These are phyloP conservation scores for Salvia rosmarinus DNA, from an alignment of 257 asterid genomes.

Conservation along the genomic window DNA sequence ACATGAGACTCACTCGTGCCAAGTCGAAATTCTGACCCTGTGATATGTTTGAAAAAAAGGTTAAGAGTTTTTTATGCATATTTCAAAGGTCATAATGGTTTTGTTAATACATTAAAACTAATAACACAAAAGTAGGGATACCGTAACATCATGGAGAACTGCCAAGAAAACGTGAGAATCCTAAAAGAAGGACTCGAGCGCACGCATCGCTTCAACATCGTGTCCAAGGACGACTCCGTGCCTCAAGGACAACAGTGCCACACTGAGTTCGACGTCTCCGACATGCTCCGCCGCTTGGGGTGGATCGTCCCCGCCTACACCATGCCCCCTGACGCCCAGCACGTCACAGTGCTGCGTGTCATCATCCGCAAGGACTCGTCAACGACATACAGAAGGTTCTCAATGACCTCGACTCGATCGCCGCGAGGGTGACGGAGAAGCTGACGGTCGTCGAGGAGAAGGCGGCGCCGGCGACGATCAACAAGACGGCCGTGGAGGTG, in stretches of 20 bases:
- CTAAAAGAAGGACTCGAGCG: constrained; percentile 60
- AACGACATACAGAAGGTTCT: constrained; percentile 57
- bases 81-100: too few relatives aligned
- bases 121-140: constrained; percentile 48
- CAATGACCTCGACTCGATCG: constrained; percentile 70
- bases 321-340: constrained; percentile 84
- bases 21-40: too few relatives aligned
- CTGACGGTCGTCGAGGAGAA: constrained; percentile 26
- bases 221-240: constrained; percentile 74
- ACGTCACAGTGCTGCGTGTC: constrained; percentile 73
- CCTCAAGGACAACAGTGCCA: constrained; percentile 72
- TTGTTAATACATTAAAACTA: too few relatives aligned
- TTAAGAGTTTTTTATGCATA: too few relatives aligned
- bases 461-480: constrained; percentile 27
- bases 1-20: too few relatives aligned
- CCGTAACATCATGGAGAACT: constrained; percentile 70
- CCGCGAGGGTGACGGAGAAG: constrained; percentile 56
- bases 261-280: constrained; percentile 77
- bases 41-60: too few relatives aligned
- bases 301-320: constrained; percentile 96
- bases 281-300: constrained; percentile 67
- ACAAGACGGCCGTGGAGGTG: constrained; percentile 63
- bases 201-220: constrained; percentile 57
- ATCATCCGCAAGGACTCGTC: constrained; percentile 81
- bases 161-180: constrained; percentile 63